Evolutionary conservation across 768 basidiomycete species (phyloP), one percentile per base, ranked within the genome.

Genomic region (Boletus tomentosulus): DNA sequence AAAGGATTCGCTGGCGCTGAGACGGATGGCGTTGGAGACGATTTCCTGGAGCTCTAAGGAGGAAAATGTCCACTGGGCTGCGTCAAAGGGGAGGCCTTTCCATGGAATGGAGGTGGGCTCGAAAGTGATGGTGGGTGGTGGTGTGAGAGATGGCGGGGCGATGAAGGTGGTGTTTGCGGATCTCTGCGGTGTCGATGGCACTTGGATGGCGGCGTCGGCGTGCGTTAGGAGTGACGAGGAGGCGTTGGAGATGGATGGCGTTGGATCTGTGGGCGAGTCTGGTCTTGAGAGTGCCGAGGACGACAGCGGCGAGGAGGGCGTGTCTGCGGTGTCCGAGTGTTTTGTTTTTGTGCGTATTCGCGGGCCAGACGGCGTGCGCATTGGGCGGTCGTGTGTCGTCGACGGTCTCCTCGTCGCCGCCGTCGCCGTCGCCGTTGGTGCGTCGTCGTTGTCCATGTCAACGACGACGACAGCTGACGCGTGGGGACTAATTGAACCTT

Each of bases 71-170:
- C 71, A 89, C 72, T 64, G 86, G 10, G 88, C 88, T 1, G 83
- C 84, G 55, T 89, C 85, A 25, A 88, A 71, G 0, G 87, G 80
- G 55, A 90, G 71, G 2, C 81, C 82, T 56, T 86, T 86, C 82
- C 81, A 89, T 46, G 75, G 71, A 16, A 88, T 74, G n/a, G 80
- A 76, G 0, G 69, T 62, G 10, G 77, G 66, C 5, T 85, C 83
- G 62, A 89, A 88, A 37, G 73, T 75, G 59, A 89, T 66, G 15
- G 73, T 51, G 2, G 81, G 77, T 0, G 85, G 79, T 0, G 76
- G 74, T 0, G 74, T 67, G 39, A 86, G 73, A 0, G 74, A 61
- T 6, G 66, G 57, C 2, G 67, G 67, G 3, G 62, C 12, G 2
- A 52, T 3, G 15, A 70, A 68, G 50, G 74, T 68, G 0, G 72